Base-by-base conservation (phyloP, 2,329 filamentous ascomycete species). In the Fusarium phyllophilum region DNA sequence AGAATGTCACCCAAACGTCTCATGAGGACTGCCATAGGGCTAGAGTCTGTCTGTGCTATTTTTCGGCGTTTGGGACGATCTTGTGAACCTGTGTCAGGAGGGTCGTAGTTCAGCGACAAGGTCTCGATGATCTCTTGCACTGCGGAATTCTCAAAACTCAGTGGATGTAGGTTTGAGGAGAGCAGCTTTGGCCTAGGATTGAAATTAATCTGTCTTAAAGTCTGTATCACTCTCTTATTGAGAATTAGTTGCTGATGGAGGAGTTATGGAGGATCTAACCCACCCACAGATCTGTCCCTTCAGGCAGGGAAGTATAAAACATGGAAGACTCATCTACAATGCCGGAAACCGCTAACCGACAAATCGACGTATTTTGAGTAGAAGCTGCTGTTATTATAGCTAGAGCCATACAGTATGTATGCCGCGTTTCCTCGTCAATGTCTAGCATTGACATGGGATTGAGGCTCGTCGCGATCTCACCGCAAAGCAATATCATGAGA, bases 201-300 rank as follows among this genome's bases (percentile, higher is more conserved):
- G 18, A 75, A 66, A 18, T 79, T 78, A 10, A 75, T 63, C 59
- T 82, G 80, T 26, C 72, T 73, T 5, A 83, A 72, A 12, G 79
- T 73, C 56, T 76, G 75, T 31, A 74, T 79, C 13, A 78, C 78
- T 66, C 79, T 79, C 82, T 83, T 51, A 15, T 11, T 9, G 29
- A 36, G 24, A 26, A 60, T 82, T 55, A 82, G 78, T 42, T 49
- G 24, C 33, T 38, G 44, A n/a, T 24, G 29, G 56, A 24, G 38
- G n/a, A n/a, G 10, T 24, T 26, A 24, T n/a, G 33, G 17, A 46
- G n/a, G 20, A 44, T 20, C 8, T 31, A 29, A 41, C 82, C 72
- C 80, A 87, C 86, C 82, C 82, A 83, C 57, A 86, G 70, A 70
- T 87, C 86, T 9, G 81, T 83, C 33, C 79, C 79, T 41, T 81